Evolutionary conservation across 805 yeast genomes (phyloP), one percentile per base, ranked within the genome.

Genomic region (Schwanniomyces polymorphus): DNA sequence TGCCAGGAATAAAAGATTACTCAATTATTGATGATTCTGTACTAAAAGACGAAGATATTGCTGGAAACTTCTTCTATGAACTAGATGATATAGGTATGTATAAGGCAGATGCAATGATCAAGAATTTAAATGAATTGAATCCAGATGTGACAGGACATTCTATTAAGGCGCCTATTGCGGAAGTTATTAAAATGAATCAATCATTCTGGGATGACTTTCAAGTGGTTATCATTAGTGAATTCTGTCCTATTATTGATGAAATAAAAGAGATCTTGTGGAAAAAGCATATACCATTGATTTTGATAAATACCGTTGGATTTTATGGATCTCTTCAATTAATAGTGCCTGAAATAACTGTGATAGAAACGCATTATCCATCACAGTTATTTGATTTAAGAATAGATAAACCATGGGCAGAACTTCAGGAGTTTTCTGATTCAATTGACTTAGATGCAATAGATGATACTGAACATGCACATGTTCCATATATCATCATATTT

Each of bases 331-430:
- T 88, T 4, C 70, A 82, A 37, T 58, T 86, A 4, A 65, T 79
- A 27, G 61, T 78, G n/a, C 62, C 58, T 25, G 89, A 84, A 54
- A 81, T 81, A 7, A 79, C 84, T n/a, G 79, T 88, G 2, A 67
- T 89, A 12, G 91, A 91, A 49, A 81, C 96, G 0, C 78, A 74
- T 55, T 96, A 90, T 61, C 82, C 84, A 0, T 82, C 69, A 60
- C 70, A 78, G 7, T 58, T 84, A 2, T 80, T 75, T 23, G 96
- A 89, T 56, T 65, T 91, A 48, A 68, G 96, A 43, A 64, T 91
- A 2, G 84, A 82, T 49, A 46, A 60, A 4, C 88, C 94, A 1
- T 92, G 97, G 97, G 66, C 73, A 0, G 90, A 87, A 53, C 64
- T 91, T 7, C 62, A 64, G 31, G 67, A 64, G 0, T 82, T 74